Percentiles rank a stretch among this genome's conserved stretches.
Evolutionary conservation across 768 basidiomycete species (phyloP).

Genomic region (Antrodiella citrinella): DNA sequence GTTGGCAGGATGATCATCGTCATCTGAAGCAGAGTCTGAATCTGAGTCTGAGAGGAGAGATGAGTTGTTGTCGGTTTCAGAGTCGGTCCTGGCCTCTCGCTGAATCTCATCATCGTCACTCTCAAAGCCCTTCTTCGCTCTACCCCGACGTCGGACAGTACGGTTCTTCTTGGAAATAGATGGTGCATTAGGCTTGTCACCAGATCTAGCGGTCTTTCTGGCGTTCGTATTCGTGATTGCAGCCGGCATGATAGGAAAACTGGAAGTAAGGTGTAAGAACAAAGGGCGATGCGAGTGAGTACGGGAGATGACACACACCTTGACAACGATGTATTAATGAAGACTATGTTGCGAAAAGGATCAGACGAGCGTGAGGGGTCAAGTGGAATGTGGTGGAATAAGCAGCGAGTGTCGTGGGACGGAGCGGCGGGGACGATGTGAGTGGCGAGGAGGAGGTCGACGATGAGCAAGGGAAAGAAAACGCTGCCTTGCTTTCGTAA

Average conservation of each 20-base stretch:
- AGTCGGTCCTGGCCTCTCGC: constrained; percentile 64
- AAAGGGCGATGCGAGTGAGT: background rate
- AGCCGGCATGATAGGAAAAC: background rate
- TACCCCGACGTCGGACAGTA: constrained; percentile 52
- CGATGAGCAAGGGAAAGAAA: background rate
- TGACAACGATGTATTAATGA: background rate
- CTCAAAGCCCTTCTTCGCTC: constrained; percentile 47
- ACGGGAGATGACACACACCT: background rate
- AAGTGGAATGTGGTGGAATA: background rate
- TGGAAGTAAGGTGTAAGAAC: background rate
- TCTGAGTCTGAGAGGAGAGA: constrained; percentile 62
- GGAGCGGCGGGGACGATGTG: background rate
- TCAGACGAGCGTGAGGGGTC: background rate
- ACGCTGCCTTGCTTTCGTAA: background rate
- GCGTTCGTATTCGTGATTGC: background rate
- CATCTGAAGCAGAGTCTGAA: constrained; percentile 62
- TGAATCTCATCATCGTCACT: constrained; percentile 70
- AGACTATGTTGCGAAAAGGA: background rate
- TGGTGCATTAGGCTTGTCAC: background rate
- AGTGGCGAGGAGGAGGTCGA: background rate
- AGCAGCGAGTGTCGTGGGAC: background rate
- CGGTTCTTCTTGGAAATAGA: constrained; percentile 11
- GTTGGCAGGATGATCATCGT: constrained; percentile 41
- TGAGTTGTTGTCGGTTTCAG: constrained; percentile 58
- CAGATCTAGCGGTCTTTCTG: background rate